Base-by-base conservation (phyloP, 139 green algal genomes). In the Ettlia oleoabundans region DNA sequence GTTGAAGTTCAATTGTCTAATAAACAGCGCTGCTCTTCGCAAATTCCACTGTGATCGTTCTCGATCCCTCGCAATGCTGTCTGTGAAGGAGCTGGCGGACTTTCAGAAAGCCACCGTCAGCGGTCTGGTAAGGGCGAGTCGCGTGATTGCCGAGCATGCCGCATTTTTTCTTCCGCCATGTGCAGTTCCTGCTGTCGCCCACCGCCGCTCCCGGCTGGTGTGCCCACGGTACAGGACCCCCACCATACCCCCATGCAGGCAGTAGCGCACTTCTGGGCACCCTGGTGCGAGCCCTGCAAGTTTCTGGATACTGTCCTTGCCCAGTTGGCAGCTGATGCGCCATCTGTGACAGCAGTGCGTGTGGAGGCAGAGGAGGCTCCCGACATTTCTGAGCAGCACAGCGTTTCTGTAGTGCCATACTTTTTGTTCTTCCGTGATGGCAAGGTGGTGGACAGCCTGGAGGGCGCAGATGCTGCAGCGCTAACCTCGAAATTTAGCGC, bases 341-440 rank as follows among this genome's bases (percentile, higher is more conserved):
- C 82, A 18, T 32, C 37, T 28, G 22, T 82, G 1, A 41, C n/a
- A 18, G 42, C 35, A 13, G 4, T 85, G 35, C 86, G 95, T 79
- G 92, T 97, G 13, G 94, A 98, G 65, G 94, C 93, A 4, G 95
- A 98, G 81, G 90, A 92, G 43, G 86, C 93, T 24, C 76, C 92
- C 51, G 95, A 95, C 3, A 70, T 97, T 0, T 92, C 91, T 0
- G 85, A 94, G 52, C 52, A 84, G 38, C 95, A 90, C 74, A 85
- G 80, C 4, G 90, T 98, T 2, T 82, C 87, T 0, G 88, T 90
- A 2, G 94, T 98, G 28, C 95, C 95, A 1, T 90, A 86, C 76
- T 95, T 96, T 64, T 58, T 95, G 1, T 88, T 98, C 38, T 53
- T 94, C 4, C 78, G 89, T 78, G 80, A 86, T 13, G 86, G 85